Base-by-base conservation (phyloP, 352 stramenopile species). In the Globisporangium solare region DNA sequence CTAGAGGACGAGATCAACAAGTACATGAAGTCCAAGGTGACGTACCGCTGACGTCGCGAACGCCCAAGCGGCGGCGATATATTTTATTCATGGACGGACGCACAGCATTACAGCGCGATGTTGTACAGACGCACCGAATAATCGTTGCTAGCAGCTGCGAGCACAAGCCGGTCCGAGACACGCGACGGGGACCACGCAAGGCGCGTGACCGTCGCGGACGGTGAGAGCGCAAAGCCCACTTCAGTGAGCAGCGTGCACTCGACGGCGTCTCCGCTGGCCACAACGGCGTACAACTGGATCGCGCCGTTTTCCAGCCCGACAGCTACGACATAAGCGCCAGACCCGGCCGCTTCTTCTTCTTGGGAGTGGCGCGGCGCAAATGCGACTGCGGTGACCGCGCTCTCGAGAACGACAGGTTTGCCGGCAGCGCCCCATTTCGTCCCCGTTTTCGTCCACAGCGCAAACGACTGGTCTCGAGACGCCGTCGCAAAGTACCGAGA, bases 1-100 rank as follows among this genome's bases (percentile, higher is more conserved):
- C 67, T 89, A 3, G 75, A 88, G 52, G 66, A 78, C 37, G 80
- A 90, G 56, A 90, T 90, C 68, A 79, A 69, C 43, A 87, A 90
- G 68, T 90, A 88, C 58, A 88, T 83, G 76, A 59, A 89, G 63
- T 70, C 68, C 41, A 85, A 82, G 37, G 74, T 83, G 48, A 67
- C 54, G 31, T 88, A 81, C 61, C 80, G 68, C 51, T 86, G 74
- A 27, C 24, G 63, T 47, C 45, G 20, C 51, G 57, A 52, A 46
- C 63, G 56, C 24, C 48, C 20, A 35, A 12, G 32, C 10, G 24
- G 17, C n/a, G n/a, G n/a, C n/a, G n/a, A n/a, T n/a, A n/a, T n/a
- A n/a, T n/a, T n/a, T n/a, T n/a, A n/a, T n/a, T n/a, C n/a, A n/a
- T n/a, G n/a, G n/a, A n/a, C n/a, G n/a, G n/a, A n/a, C n/a, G n/a